Evolutionary conservation across 805 yeast genomes (phyloP).

Genomic region (Blastobotrys muscicola): DNA sequence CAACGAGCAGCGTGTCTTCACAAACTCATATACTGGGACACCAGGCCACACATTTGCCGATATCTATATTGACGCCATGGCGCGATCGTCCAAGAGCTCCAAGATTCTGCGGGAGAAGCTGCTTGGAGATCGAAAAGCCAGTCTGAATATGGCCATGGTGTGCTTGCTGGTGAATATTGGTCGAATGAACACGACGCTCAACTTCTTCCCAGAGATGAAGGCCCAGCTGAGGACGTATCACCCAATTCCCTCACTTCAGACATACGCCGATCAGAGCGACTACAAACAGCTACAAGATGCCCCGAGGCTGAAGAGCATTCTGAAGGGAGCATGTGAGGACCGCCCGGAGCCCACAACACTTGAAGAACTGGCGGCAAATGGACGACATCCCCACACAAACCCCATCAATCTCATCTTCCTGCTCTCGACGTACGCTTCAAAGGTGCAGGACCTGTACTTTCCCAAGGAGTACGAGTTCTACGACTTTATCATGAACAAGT

Average conservation of each 20-base stretch:
- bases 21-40: slow-evolving; percentile 30
- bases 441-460: slow-evolving; percentile 36
- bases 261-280: slow-evolving; percentile 43
- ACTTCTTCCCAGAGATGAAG: slow-evolving; percentile 89
- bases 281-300: slow-evolving; percentile 88
- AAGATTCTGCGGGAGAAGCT: slow-evolving; percentile 73
- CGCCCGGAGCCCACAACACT: slow-evolving; percentile 40
- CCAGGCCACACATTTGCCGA: slow-evolving; percentile 69
- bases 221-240: slow-evolving; percentile 89
- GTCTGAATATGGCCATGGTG: slow-evolving; percentile 62
- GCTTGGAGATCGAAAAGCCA: slow-evolving; percentile 52
- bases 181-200: slow-evolving; percentile 88
- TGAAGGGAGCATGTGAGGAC: slow-evolving; percentile 79
- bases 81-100: slow-evolving; percentile 76
- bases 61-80: slow-evolving; percentile 69
- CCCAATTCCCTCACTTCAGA: slow-evolving; percentile 83
- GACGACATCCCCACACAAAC: slow-evolving; percentile 40
- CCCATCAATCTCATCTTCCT: slow-evolving; percentile 70
- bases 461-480: slow-evolving; percentile 43
- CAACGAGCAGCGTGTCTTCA: slow-evolving; percentile 57
- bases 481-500: slow-evolving; percentile 61
- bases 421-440: slow-evolving; percentile 51
- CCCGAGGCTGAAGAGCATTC: slow-evolving; percentile 80
- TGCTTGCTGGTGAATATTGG: slow-evolving; percentile 87
- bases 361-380: slow-evolving; percentile 34